These are phyloP conservation scores for Priceomyces haplophilus DNA, from an alignment of 805 yeast species.

Conservation along the genomic window DNA sequence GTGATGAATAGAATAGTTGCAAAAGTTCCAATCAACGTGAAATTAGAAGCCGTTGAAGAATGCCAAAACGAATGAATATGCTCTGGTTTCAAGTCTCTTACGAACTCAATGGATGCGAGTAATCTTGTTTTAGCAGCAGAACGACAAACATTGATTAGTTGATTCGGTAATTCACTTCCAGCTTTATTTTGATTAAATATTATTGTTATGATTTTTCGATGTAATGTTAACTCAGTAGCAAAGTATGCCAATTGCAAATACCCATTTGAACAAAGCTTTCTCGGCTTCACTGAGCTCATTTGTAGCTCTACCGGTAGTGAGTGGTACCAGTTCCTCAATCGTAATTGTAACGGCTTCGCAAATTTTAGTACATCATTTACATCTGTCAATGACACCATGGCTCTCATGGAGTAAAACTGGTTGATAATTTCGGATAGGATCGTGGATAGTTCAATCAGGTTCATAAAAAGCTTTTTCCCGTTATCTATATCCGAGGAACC, in stretches of 20 bases:
- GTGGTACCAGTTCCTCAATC: constrained; percentile 73
- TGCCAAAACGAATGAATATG: constrained; percentile 91
- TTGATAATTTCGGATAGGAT: constrained; percentile 71
- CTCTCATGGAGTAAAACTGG: constrained; percentile 67
- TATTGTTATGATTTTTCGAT: constrained; percentile 67
- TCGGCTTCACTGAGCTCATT: constrained; percentile 56
- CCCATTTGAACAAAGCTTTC: constrained; percentile 70
- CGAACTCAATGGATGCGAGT: constrained; percentile 77
- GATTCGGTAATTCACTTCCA: constrained; percentile 34
- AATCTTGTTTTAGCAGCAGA: constrained; percentile 82
- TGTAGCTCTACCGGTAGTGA: constrained; percentile 62
- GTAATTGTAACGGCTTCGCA: constrained; percentile 80
- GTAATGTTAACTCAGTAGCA: constrained; percentile 85
- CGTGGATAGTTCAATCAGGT: constrained; percentile 61
- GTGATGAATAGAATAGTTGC: constrained; percentile 79
- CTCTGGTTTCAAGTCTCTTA: constrained; percentile 70
- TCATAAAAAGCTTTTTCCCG: constrained; percentile 67
- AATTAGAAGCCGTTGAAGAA: constrained; percentile 71
- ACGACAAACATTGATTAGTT: constrained; percentile 59
- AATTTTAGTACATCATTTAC: constrained; percentile 66
- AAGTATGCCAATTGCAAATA: constrained; percentile 81
- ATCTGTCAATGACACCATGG: constrained; percentile 52
- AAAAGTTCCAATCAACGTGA: constrained; percentile 82
- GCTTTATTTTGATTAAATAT: constrained; percentile 36
- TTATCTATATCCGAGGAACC: constrained; percentile 68